Evolutionary conservation across 345 rosid species (phyloP), one percentile per base, ranked within the genome.

Genomic region (Eucalyptus tenuipes): DNA sequence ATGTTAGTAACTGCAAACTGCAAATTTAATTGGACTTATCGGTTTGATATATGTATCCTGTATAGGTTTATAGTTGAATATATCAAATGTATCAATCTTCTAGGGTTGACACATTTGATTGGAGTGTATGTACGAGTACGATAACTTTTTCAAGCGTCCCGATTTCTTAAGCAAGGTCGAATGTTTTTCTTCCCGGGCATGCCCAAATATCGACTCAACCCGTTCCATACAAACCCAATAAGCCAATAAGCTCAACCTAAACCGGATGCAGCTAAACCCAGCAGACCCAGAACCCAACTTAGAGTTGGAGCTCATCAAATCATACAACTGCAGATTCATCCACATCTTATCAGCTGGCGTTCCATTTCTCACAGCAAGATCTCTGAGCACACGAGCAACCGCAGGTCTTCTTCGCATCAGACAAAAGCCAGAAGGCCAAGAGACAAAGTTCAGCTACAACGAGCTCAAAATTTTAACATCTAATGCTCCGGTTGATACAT

Each of bases 101-200:
- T 55, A 55, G 61, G 1, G 29, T 10, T 10, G 29, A 55, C 3
- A 0, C 61, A 0, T 55, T 55, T 1, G 6, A 24, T 24, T 55
- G 29, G 1, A 55, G 13, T 9, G 29, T 55, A 55, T 24, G 29
- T 55, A 55, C 13, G 0, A 24, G 13, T 55, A 55, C 0, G 1
- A 22, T 4, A 55, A 10, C 0, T 24, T 55, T 55, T 24, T 55
- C 61, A 24, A 55, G 0, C 6, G 3, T 55, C 61, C 0, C 13
- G 61, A 55, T 55, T 55, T 55, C 61, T 55, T 22, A 24, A 24
- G 29, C 29, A 0, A 55, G 61, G 1, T 55, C 29, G 29, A 55
- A 55, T 2, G 61, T 55, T 9, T 55, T 55, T 1, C 61, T 55
- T 55, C 61, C 29, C 13, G 61, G 61, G 29, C 61, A 55, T 0